Evolutionary conservation across 257 asterid species (phyloP), one percentile per base, ranked within the genome.

Genomic region (Fraxinus cuspidata): DNA sequence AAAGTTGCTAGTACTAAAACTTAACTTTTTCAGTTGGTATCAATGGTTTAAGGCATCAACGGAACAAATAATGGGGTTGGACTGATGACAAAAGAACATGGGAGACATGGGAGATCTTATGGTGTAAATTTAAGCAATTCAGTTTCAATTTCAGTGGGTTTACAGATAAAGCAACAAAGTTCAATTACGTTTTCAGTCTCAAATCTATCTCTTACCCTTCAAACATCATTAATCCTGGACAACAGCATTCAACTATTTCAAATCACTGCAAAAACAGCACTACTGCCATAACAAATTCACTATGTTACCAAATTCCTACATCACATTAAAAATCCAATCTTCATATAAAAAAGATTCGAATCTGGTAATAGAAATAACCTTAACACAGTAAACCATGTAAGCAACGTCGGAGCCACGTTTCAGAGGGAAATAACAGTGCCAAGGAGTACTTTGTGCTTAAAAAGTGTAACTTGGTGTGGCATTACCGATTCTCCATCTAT

Each of bases 371-470:
- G 53, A 32, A 75, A 37, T 21, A 49, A 18, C 25, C 25, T 16
- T 51, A 15, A 40, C 82, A 58, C 11, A 18, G 56, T 27, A 77
- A 84, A 53, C 34, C 32, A 51, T n/a, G 35, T 6, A 73, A 56
- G 72, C 68, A 47, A 49, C 23, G 27, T 31, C 9, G 63, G 29
- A 70, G 7, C n/a, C 70, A 42, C 35, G 63, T 42, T 76, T 65
- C 27, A 37, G 49, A 49, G 23, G 7, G 66, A 74, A 35, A 58
- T 37, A 78, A 42, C 53, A 29, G 78, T 58, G 38, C 29, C 37
- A 49, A 37, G 42, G 49, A 75, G 72, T n/a, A 78, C 70, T 74
- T 38, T 23, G 73, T 23, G 74, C 74, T 34, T 16, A 76, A 76
- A 27, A 67, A 1, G 21, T 23, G 72, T 56, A 75, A 72, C 58